Conservation (phyloP, 306 rosid genomes). For the Trifolium subterraneum region DNA sequence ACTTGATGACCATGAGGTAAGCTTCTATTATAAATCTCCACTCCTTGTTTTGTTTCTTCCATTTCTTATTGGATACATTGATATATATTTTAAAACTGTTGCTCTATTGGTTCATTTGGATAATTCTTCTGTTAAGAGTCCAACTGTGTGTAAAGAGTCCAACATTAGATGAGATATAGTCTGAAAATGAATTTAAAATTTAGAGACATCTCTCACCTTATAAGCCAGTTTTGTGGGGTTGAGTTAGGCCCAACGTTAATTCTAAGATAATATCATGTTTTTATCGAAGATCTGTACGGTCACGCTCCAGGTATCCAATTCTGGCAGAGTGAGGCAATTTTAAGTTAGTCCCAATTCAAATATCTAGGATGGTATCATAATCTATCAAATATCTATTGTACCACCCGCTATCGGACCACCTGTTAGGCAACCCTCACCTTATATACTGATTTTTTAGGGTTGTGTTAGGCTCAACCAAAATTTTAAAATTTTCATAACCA, state of each 20-base stretch:
- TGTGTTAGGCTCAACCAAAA: neutral
- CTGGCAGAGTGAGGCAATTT: neutral
- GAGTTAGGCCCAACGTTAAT: neutral
- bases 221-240: neutral
- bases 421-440: neutral
- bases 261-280: neutral
- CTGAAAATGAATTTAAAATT: neutral
- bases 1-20: conserved; percentile 58
- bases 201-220: neutral
- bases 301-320: neutral
- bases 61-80: neutral
- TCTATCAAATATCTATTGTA: neutral
- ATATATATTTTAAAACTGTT: conserved; percentile 14
- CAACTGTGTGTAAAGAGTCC: neutral
- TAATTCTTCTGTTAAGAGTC: neutral
- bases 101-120: conserved; percentile 6
- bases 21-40: conserved; percentile 27
- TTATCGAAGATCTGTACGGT: neutral
- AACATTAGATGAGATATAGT: neutral
- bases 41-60: conserved; percentile 20
- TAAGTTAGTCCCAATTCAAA: neutral
- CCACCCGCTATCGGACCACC: neutral
- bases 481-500: neutral
- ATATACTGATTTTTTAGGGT: neutral
- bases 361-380: neutral